A percentile compares a stretch with the other conserved stretches of the same genome.
Conservation (phyloP, 2,329 filamentous ascomycete genomes). For the Colletotrichum melonis region DNA sequence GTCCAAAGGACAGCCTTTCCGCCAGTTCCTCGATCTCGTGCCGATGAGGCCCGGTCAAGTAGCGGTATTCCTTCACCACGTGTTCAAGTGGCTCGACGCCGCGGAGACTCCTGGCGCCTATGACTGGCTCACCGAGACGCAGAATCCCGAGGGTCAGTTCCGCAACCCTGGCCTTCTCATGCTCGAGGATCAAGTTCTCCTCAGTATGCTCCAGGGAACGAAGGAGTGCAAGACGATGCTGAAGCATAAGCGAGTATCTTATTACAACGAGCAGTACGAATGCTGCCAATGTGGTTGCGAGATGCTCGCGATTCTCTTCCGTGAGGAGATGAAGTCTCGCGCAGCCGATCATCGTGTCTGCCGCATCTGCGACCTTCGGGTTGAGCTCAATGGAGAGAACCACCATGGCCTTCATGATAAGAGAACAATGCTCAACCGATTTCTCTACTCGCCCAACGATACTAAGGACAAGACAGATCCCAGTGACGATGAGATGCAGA, state of each 20-base stretch:
- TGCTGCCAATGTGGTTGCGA: slow-evolving; percentile 6
- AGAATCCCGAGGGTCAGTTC: not conserved
- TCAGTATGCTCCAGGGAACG: slow-evolving; percentile 9
- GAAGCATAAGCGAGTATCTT: not conserved
- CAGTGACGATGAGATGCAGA: not conserved
- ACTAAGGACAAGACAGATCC: not conserved
- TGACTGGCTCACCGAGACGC: not conserved
- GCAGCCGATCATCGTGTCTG: slow-evolving; percentile 7
- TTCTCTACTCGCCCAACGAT: not conserved
- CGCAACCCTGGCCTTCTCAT: too few species aligned
- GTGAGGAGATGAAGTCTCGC: not conserved
- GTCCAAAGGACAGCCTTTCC: not conserved
- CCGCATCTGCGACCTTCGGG: not conserved
- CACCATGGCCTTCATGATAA: slow-evolving; percentile 16
- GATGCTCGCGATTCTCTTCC: slow-evolving; percentile 7
- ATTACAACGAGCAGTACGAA: not conserved
- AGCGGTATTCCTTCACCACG: slow-evolving; percentile 16
- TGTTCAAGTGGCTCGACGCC: slow-evolving; percentile 12
- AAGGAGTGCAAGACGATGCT: not conserved
- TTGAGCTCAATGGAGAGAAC: not conserved
- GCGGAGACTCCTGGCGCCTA: not conserved
- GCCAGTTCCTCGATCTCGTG: slow-evolving; percentile 23
- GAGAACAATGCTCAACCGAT: not conserved
- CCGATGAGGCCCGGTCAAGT: slow-evolving; percentile 29
- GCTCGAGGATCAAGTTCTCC: slow-evolving; percentile 27